Base-by-base conservation (phyloP, 495 filamentous ascomycete genomes). In the Podospora tetraspora region DNA sequence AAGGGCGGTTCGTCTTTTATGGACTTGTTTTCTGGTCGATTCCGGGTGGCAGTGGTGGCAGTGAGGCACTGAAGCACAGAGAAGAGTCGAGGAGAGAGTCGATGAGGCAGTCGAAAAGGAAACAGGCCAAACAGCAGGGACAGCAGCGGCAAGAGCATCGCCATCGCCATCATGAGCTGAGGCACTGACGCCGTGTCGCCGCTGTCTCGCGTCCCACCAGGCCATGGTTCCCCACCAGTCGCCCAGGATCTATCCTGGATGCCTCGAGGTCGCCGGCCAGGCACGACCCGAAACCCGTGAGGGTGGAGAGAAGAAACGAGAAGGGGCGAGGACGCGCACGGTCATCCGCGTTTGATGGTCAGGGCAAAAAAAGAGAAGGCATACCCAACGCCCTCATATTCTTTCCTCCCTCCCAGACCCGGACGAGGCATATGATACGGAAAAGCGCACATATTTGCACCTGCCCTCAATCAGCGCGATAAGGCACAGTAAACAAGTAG, bases 171-270 rank as follows among this genome's bases (percentile, higher is more conserved):
- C 11, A 32, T 29, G 9, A 9, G 32, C 25, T 32, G 22, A 22
- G 11, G 63, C 24, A 64, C 21, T 29, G 23, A 63, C 61, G 57
- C 68, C 68, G 59, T 30, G 61, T 24, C 64, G 68, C 59, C 67
- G 63, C 69, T 70, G 63, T 56, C 68, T 63, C 9, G 75, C 64
- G 64, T 76, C 75, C 72, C 72, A 76, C 73, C 74, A 76, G 25
- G 70, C 75, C 75, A 77, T 77, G 30, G 57, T 30, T 21, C 24
- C 59, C 59, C 22, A 60, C 59, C 59, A 24, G 57, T 12, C 52
- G 25, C n/a, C 56, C 30, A 22, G 61, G 59, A 66, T 63, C 29
- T 57, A 66, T 59, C 63, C 63, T 66, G 57, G 63, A 52, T n/a
- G 43, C 19, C 43, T 52, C 43, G 43, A 52, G 43, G 43, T 52